These are phyloP conservation scores for Cladosporium sp. DNA, from an alignment of 2,329 filamentous ascomycete species.

Conservation along the genomic window DNA sequence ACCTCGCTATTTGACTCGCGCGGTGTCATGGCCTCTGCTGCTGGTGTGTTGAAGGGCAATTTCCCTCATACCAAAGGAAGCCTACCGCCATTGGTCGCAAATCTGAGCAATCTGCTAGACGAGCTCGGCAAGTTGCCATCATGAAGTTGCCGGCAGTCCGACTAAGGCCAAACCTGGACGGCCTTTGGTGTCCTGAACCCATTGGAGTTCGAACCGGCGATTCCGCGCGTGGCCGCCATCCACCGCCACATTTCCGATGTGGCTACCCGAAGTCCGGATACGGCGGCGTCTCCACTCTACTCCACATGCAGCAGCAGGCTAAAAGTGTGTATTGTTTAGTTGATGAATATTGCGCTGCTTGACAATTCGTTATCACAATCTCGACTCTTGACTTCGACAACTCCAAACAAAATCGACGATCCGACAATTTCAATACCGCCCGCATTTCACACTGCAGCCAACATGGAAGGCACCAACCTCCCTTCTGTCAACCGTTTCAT, in stretches of 20 bases:
- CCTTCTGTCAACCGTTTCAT: slow-evolving; percentile 26
- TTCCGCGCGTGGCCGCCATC: background rate
- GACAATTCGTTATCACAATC: background rate
- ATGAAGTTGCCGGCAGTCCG: background rate
- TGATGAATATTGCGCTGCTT: background rate
- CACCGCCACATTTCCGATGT: slow-evolving; percentile 10
- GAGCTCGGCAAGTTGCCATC: slow-evolving; percentile 45
- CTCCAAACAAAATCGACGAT: background rate
- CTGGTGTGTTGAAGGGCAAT: slow-evolving; percentile 58
- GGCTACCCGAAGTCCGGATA: background rate
- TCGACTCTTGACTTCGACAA: background rate
- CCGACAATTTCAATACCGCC: background rate
- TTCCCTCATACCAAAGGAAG: slow-evolving; percentile 35
- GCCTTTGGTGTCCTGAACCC: background rate
- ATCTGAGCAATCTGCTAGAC: slow-evolving; percentile 62
- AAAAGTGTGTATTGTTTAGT: background rate
- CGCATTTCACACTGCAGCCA: background rate
- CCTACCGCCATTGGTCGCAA: slow-evolving; percentile 64
- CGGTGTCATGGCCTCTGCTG: slow-evolving; percentile 59
- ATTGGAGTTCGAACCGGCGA: background rate
- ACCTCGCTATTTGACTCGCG: slow-evolving; percentile 55
- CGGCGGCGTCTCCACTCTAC: background rate
- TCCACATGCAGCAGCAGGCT: background rate
- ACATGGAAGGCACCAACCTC: slow-evolving; percentile 12
- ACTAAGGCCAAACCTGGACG: no score